A percentile compares a stretch with the other conserved stretches of the same genome.
These are phyloP conservation scores for Symbiodinium natans DNA, from an alignment of 73 alveolate genomes.

Conservation along the genomic window DNA sequence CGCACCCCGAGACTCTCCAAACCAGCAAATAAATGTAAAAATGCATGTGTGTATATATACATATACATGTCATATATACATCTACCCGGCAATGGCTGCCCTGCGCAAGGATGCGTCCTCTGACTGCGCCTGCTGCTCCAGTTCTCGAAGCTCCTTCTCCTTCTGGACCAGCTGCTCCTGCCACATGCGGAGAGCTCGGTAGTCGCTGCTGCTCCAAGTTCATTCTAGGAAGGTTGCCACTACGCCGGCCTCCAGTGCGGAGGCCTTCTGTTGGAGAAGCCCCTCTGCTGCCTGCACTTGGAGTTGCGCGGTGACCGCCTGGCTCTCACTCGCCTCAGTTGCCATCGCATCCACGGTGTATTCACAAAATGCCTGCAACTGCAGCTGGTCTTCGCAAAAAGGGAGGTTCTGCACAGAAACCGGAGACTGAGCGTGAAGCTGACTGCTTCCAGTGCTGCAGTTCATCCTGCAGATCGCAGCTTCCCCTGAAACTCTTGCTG, in stretches of 20 bases:
- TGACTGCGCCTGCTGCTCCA: constrained; percentile 63
- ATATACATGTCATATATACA: no score
- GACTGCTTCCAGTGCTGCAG: constrained; percentile 84
- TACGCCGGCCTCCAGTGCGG: constrained; percentile 26
- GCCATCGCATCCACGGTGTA: no score
- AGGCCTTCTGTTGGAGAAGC: constrained; percentile 55
- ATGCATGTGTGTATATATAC: no score
- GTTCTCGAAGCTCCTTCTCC: constrained; percentile 31
- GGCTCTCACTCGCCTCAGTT: not conserved
- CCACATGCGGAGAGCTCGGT: not conserved
- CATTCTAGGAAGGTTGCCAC: no score
- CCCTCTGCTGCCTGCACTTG: constrained; percentile 62
- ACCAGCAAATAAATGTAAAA: no score
- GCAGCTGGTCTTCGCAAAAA: no score
- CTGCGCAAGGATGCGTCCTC: no score
- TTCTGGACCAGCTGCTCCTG: constrained; percentile 71
- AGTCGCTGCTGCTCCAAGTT: no score
- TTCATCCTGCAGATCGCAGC: constrained; percentile 13
- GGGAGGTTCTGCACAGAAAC: no score
- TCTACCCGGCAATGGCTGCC: no score
- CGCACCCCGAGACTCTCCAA: no score
- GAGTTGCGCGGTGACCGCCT: not conserved
- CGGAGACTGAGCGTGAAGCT: not conserved
- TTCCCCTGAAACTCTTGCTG: no score
- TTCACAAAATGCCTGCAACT: not conserved